Evolutionary conservation across 1,139 yeast species (phyloP).

Genomic region (Yamadazyma sp.): DNA sequence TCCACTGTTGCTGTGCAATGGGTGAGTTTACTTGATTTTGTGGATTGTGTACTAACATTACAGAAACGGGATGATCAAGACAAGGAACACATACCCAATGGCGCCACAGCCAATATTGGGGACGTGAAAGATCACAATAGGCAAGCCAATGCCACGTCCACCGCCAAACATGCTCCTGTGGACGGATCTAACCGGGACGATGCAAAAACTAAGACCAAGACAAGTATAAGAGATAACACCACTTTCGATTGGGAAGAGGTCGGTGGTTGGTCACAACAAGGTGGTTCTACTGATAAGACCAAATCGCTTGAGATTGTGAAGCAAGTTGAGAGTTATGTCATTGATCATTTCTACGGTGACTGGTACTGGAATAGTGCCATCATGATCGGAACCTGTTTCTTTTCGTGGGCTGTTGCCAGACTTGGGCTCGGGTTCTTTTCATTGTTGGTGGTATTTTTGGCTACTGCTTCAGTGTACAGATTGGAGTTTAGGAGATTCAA

Average conservation of each 20-base stretch:
- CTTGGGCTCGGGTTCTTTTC: conserved; percentile 60
- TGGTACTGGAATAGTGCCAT: conserved; percentile 68
- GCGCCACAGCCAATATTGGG: conserved; percentile 22
- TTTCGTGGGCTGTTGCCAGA: conserved; percentile 62
- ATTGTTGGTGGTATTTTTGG: conserved; percentile 55
- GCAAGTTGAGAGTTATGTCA: conserved; percentile 55
- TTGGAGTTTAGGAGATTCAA: conserved; percentile 72
- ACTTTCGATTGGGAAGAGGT: conserved; percentile 44
- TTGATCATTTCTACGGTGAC: conserved; percentile 69
- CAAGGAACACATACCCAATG: conserved; percentile 14
- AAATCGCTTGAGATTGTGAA: conserved; percentile 25
- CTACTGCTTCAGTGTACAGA: conserved; percentile 65
- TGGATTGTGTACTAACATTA: conserved; percentile 4
- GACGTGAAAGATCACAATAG: conserved; percentile 34
- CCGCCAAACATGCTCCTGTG: conserved; percentile 19
- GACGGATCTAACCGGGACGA: conserved; percentile 20
- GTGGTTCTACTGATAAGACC: conserved; percentile 24
- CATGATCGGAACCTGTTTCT: conserved; percentile 69
- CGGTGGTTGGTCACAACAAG: conserved; percentile 37
- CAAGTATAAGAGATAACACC: conserved; percentile 28
- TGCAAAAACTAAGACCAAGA: conserved; percentile 15
- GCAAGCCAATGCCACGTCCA: conserved; percentile 15
- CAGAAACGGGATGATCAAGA: not conserved
- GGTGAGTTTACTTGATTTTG: too few species aligned
- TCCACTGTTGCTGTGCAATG: too few species aligned